These are phyloP conservation scores for Exophiala mesophila DNA, from an alignment of 2,329 filamentous ascomycete genomes.

Conservation along the genomic window DNA sequence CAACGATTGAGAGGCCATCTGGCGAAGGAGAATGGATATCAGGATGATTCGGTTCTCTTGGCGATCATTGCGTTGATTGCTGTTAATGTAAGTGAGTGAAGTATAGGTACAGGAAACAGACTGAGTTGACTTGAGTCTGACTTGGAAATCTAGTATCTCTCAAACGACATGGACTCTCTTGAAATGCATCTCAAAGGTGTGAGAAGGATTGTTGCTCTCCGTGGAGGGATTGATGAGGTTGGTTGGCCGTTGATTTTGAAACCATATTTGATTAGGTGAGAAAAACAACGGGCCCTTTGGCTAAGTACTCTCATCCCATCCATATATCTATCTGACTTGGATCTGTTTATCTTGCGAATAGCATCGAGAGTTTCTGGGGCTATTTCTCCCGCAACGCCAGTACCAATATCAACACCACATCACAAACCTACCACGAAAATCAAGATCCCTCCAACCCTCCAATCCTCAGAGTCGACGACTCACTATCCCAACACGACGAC, in stretches of 20 bases:
- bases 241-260: slow-evolving; percentile 11
- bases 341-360: no score
- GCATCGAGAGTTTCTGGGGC: slow-evolving; percentile 11
- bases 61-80: slow-evolving; percentile 13
- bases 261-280: slow-evolving; percentile 10
- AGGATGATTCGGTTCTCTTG: slow-evolving; percentile 8
- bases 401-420: neutral
- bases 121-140: no score
- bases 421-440: no score
- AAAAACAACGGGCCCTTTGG: no score
- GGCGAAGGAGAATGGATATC: neutral
- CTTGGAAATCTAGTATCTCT: slow-evolving; percentile 11
- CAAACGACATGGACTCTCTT: slow-evolving; percentile 8
- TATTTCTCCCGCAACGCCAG: slow-evolving; percentile 3
- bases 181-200: slow-evolving; percentile 9
- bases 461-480: no score
- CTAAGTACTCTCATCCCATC: no score
- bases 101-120: no score
- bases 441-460: neutral
- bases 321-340: no score
- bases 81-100: slow-evolving; percentile 11
- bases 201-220: slow-evolving; percentile 6
- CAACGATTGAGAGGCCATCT: slow-evolving; percentile 3
- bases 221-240: slow-evolving; percentile 12
- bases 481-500: no score